Evolutionary conservation across 805 yeast species (phyloP).

Genomic region (Metschnikowia lochheadii): DNA sequence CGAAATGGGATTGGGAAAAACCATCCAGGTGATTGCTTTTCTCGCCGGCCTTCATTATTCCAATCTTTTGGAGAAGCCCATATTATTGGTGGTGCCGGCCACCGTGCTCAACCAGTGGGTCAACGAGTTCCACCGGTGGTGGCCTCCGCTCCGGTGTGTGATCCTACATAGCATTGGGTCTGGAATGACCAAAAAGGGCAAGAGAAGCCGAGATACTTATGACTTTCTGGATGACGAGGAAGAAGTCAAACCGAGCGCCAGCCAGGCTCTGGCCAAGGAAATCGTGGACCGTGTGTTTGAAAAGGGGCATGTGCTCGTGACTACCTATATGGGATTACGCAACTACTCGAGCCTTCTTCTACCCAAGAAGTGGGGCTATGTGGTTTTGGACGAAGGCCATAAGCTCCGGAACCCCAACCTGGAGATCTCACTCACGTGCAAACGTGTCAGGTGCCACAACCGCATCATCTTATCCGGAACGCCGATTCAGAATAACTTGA

Average conservation of each 20-base stretch:
- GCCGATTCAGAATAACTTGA: conserved; percentile 90
- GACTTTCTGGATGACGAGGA: conserved; percentile 4
- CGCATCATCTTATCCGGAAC: conserved; percentile 91
- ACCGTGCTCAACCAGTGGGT: conserved; percentile 97
- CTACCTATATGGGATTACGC: conserved; percentile 85
- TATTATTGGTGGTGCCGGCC: conserved; percentile 89
- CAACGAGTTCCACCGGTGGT: conserved; percentile 94
- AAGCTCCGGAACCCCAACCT: conserved; percentile 94
- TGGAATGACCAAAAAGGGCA: conserved; percentile 52
- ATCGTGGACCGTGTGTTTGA: conserved; percentile 55
- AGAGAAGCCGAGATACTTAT: conserved; percentile 38
- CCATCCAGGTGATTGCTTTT: conserved; percentile 88
- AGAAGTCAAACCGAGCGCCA: conserved; percentile 5
- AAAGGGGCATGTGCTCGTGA: conserved; percentile 79
- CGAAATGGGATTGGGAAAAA: conserved; percentile 97
- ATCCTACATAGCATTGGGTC: conserved; percentile 90
- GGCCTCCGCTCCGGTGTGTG: conserved; percentile 89
- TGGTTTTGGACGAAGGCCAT: conserved; percentile 93
- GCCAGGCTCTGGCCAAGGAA: conserved; percentile 40
- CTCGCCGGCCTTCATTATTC: conserved; percentile 88
- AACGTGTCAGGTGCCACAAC: conserved; percentile 78
- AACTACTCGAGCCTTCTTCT: conserved; percentile 60
- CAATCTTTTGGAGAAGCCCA: conserved; percentile 68
- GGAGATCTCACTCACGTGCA: conserved; percentile 79
- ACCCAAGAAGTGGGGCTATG: conserved; percentile 83